Base-by-base conservation (phyloP, 192 early-diverging fungal species). In the Kickxella alabastrina region DNA sequence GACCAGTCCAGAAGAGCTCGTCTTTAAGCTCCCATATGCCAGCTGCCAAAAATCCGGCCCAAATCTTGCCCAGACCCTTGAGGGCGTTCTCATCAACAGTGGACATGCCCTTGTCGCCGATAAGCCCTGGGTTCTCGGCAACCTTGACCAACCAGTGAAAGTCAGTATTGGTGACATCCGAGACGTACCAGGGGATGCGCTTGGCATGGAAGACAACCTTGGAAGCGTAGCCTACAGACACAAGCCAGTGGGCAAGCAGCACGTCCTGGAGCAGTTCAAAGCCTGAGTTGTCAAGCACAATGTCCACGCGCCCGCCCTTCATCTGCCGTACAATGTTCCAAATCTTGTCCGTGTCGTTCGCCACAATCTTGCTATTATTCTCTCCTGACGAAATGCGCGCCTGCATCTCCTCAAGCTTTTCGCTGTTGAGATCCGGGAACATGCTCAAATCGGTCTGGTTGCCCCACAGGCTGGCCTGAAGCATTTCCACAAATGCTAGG, bases 111-210 rank as follows among this genome's bases (percentile, higher is more conserved):
- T 62, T 59, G 22, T 52, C 63, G 15, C 47, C 46, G 36, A 48
- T 58, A 10, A 52, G 27, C 35, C 49, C 35, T 1, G 68, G 66
- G 10, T 57, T 43, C 45, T 55, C 43, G 13, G 37, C 76, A 18
- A 31, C 49, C 19, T 48, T 10, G 21, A 72, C 52, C 22, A 89
- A 64, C 78, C 83, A 88, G 28, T 87, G 72, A 39, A 98, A 87
- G 54, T 98, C 96, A 3, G 57, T 51, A 3, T 77, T 76, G 23
- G 89, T 90, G n/a, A 89, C 88, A 59, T 98, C 96, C 0, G 90
- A 92, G 21, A 98, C 96, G 54, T 94, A 98, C 96, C 96, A 98
- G 19, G 94, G 94, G 45, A 92, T 83, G 13, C 71, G 62, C 62
- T 98, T 98, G 49, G 81, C 75, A 57, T 97, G 90, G 61, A 97